These are phyloP conservation scores for Coemansia sp. DNA, from an alignment of 192 early-diverging fungal genomes.

Conservation along the genomic window DNA sequence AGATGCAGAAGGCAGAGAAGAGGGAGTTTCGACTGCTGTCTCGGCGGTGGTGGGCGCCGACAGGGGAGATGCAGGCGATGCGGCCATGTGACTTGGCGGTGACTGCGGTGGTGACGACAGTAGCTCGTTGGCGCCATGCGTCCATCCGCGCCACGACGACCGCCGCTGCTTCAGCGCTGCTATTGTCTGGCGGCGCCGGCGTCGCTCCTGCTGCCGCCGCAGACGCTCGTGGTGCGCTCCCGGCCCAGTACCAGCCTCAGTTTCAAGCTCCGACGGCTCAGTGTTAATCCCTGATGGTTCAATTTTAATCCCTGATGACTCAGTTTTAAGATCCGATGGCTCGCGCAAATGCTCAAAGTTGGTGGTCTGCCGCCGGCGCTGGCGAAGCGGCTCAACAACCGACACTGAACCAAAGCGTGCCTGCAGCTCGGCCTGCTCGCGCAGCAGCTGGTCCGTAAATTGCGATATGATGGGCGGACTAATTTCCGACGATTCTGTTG, in stretches of 20 bases:
- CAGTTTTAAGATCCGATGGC: background rate
- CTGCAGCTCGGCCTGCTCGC: slow-evolving; percentile 44
- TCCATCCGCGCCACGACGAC: slow-evolving; percentile 54
- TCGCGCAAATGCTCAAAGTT: slow-evolving; percentile 2
- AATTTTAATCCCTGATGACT: background rate
- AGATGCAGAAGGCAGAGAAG: slow-evolving; percentile 1
- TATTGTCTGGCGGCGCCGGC: slow-evolving; percentile 40
- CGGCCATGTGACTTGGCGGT: slow-evolving; percentile 7
- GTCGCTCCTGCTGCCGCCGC: slow-evolving; percentile 48
- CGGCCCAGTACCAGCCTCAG: background rate
- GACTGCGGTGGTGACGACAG: slow-evolving; percentile 33
- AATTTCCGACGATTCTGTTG: background rate
- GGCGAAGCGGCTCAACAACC: background rate
- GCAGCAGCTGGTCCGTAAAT: slow-evolving; percentile 29
- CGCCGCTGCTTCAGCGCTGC: slow-evolving; percentile 43
- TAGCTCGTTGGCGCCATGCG: background rate
- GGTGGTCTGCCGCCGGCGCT: slow-evolving; percentile 25
- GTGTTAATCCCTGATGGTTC: background rate
- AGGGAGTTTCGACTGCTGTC: background rate
- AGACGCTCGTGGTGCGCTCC: slow-evolving; percentile 38
- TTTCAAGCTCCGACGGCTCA: background rate
- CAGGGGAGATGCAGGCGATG: background rate
- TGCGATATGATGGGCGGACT: background rate
- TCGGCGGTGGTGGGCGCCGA: slow-evolving; percentile 8
- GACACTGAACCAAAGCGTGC: slow-evolving; percentile 18